Evolutionary conservation across 1,139 yeast genomes (phyloP), one percentile per base, ranked within the genome.

Genomic region (Blastobotrys raffinosifermentans): DNA sequence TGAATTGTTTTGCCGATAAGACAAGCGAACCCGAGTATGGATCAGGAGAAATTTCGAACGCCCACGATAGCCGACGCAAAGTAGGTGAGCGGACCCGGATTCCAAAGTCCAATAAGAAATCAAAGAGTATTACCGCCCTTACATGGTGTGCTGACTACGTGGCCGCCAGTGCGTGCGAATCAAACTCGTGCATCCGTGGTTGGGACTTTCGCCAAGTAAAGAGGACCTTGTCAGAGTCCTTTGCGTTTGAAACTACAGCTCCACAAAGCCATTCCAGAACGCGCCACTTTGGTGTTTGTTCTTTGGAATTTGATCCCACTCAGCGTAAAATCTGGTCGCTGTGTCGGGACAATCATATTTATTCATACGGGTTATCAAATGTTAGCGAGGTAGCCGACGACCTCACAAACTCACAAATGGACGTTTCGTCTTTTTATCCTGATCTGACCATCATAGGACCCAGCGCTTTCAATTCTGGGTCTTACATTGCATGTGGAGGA

Each of bases 291-390:
- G 50, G 53, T 9, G 39, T 45, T 7, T 45, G 48, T 8, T 43
- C 53, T 7, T 26, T 55, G 2, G 47, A 43, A 3, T 40, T 43
- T 15, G 54, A 53, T 33, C 35, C 40, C 15, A 33, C 18, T 2
- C 39, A 43, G 10, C 41, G 47, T 22, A 47, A 46, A 27, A 29
- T 49, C 3, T 47, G 57, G 49, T 38, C 51, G 25, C 33, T 53
- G 34, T 39, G 45, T 20, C 48, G 49, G 10, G 48, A 51, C 29
- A 32, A 35, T 13, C 35, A 32, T n/a, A 43, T 54, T 5, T 35
- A 38, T 22, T 43, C 49, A 2, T 42, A 44, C 25, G 17, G 33
- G 19, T 31, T 46, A n/a, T 34, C 37, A 5, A 26, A 35, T 5
- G 13, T 25, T 4, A 30, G 30, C 3, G 47, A 45, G 3, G 22